These are phyloP conservation scores for Acer negundo DNA, from an alignment of 345 rosid genomes.

Conservation along the genomic window DNA sequence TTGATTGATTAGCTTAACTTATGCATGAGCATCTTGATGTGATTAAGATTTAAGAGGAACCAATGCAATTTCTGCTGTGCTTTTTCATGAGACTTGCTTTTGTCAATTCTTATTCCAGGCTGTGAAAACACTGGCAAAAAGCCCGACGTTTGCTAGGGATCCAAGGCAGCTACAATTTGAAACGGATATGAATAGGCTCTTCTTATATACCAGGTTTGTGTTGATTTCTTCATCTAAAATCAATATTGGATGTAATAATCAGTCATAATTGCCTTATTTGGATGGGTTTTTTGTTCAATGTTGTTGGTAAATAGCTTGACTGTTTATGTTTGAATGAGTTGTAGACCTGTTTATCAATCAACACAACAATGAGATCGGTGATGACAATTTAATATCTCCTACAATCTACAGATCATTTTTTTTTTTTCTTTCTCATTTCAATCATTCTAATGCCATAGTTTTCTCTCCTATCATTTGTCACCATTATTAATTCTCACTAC, in stretches of 20 bases:
- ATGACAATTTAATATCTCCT: not conserved
- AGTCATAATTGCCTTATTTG: too few species aligned
- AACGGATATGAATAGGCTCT: conserved; percentile 74
- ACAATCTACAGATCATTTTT: not conserved
- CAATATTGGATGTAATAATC: not conserved
- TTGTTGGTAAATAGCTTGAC: not conserved
- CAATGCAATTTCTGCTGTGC: not conserved
- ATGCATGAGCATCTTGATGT: not conserved
- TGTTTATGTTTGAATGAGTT: not conserved
- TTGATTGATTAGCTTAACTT: not conserved
- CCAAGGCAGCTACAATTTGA: conserved; percentile 80
- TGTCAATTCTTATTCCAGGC: conserved; percentile 44
- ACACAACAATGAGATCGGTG: not conserved
- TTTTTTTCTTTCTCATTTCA: not conserved
- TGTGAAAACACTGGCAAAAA: conserved; percentile 65
- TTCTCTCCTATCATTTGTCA: too few species aligned
- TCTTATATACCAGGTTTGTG: conserved; percentile 71
- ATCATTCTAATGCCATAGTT: not conserved
- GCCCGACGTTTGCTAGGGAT: conserved; percentile 64
- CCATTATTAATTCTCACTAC: not conserved
- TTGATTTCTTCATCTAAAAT: not conserved
- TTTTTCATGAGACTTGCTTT: not conserved
- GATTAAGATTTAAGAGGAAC: too few species aligned
- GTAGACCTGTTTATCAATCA: not conserved
- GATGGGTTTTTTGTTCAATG: too few species aligned